Evolutionary conservation across 2,329 filamentous ascomycete genomes (phyloP).

Genomic region (Raffaelea ambrosiae): DNA sequence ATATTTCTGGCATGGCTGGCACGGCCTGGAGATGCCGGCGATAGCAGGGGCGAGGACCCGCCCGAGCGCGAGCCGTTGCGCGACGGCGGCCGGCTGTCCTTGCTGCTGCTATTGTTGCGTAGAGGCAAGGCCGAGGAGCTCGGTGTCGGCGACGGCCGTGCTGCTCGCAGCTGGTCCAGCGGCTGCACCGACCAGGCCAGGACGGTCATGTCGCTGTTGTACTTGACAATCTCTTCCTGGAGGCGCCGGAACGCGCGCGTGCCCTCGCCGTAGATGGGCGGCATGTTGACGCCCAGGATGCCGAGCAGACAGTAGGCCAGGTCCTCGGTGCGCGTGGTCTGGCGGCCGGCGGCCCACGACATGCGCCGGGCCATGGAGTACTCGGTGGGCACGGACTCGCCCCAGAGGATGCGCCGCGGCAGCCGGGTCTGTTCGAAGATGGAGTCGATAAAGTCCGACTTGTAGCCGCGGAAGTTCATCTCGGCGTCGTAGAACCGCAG

Average conservation of each 20-base stretch:
- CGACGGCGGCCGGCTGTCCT: no score
- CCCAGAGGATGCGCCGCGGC: conserved; percentile 9
- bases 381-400: neutral
- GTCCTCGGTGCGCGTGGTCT: conserved; percentile 13
- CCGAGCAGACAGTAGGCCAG: conserved; percentile 15
- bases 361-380: conserved; percentile 14
- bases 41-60: neutral
- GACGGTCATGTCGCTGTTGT: conserved; percentile 12
- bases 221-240: conserved; percentile 14
- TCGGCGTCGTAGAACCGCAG: conserved; percentile 21
- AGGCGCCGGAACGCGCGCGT: conserved; percentile 11
- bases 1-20: no score
- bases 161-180: neutral
- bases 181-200: conserved; percentile 13
- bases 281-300: conserved; percentile 14
- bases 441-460: conserved; percentile 7
- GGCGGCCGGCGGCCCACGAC: conserved; percentile 11
- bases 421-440: conserved; percentile 17
- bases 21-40: neutral
- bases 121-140: neutral
- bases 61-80: no score
- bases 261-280: conserved; percentile 15
- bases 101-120: no score
- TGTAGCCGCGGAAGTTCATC: conserved; percentile 21
- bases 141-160: neutral